Evolutionary conservation across 805 yeast genomes (phyloP), one percentile per base, ranked within the genome.

Genomic region (Metschnikowia matae): DNA sequence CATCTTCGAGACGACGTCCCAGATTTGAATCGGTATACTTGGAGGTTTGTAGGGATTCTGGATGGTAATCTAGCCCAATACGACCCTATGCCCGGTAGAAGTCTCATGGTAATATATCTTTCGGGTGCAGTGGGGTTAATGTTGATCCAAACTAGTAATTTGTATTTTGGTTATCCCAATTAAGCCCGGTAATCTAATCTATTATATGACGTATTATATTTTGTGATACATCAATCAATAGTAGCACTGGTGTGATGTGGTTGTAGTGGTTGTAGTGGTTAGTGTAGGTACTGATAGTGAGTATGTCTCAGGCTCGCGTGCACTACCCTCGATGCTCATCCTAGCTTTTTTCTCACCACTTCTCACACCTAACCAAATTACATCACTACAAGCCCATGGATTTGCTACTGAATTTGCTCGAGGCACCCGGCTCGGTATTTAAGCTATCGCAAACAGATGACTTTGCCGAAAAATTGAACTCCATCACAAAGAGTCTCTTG

Each of bases 401-500:
- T 39, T 51, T 57, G 17, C 35, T 57, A 26, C 40, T 51, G 38
- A 48, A 31, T 31, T 51, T 57, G 38, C 51, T 33, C 23, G 52
- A 53, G 39, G 51, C 48, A 31, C 61, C 61, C 23, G 51, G 51
- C 3, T 52, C 49, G 11, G 48, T 57, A 8, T 57, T 57, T 45
- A 35, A 44, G 29, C 48, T 55, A 13, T 50, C 52, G 6, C 35
- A 51, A 21, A 38, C 50, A 10, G 46, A 39, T 13, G 44, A 43
- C 14, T 42, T 51, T 8, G 50, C 48, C 29, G 53, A 50, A 11
- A 48, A 53, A 39, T 68, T 73, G 48, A 69, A 69, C 52, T 36
- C 50, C 43, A 53, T 71, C 50, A 73, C 78, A 23, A 85, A 83
- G 62, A 49, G 58, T 39, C 71, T 79, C 6, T 69, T 85, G 48